Evolutionary conservation across 2,329 filamentous ascomycete genomes (phyloP).

Genomic region (Alternaria rosae): DNA sequence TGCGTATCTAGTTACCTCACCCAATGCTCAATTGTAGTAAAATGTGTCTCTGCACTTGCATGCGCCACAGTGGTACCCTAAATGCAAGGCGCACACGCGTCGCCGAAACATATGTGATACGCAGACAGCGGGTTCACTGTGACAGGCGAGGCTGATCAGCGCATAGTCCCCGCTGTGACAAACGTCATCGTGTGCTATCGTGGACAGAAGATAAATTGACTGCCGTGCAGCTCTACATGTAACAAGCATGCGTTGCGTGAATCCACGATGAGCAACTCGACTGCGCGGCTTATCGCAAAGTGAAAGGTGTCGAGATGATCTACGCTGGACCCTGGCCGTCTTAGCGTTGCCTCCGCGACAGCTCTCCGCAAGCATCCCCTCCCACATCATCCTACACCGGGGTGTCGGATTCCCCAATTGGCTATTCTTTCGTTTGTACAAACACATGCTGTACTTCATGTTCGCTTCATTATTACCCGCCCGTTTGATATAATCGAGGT

Average conservation of each 20-base stretch:
- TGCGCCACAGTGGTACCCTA: background rate
- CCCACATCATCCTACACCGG: constrained; percentile 7
- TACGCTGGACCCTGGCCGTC: constrained; percentile 31
- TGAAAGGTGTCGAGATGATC: constrained; percentile 6
- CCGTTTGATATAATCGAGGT: constrained; percentile 9
- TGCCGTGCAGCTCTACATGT: background rate
- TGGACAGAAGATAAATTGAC: background rate
- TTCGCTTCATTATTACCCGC: constrained; percentile 7
- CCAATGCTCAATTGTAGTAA: background rate
- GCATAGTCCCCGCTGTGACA: background rate
- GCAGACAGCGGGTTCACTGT: constrained; percentile 16
- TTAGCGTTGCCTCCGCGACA: constrained; percentile 31
- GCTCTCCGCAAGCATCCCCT: constrained; percentile 39
- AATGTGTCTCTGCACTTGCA: background rate
- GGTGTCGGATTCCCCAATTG: background rate
- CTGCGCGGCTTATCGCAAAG: background rate
- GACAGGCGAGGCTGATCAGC: constrained; percentile 14
- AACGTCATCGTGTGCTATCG: background rate
- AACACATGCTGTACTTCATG: constrained; percentile 6
- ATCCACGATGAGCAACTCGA: background rate
- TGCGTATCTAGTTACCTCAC: background rate
- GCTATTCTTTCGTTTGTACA: background rate
- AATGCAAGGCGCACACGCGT: background rate
- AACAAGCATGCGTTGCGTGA: background rate
- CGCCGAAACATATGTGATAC: constrained; percentile 11